Percentiles rank a stretch among this genome's conserved stretches.
phyloP scores from a whole-genome alignment of 805 yeast species.

The Starmerella kuoi region DNA sequence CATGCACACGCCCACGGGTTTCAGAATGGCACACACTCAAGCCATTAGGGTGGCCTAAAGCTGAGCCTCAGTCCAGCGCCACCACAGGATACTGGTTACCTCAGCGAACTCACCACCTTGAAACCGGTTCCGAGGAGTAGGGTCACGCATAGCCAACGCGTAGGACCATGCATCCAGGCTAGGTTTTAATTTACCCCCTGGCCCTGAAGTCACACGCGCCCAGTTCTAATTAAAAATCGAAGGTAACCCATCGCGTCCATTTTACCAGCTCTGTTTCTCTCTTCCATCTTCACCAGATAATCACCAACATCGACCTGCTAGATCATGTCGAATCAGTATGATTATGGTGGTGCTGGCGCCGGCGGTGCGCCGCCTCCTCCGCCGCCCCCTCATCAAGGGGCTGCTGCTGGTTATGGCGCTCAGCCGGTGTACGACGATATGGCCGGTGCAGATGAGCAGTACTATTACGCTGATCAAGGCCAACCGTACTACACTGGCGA shows the following conservation, averaged over 20 bases:
- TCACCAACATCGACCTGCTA: not conserved
- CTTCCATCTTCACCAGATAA: not conserved
- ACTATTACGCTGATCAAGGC: slow-evolving; percentile 26
- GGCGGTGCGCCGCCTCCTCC: slow-evolving; percentile 13
- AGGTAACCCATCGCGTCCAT: not conserved
- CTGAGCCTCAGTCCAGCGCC: too few relatives aligned
- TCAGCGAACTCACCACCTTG: too few relatives aligned
- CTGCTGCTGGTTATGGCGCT: slow-evolving; percentile 9
- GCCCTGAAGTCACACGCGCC: not conserved
- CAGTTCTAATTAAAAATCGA: not conserved
- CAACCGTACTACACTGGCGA: slow-evolving; percentile 24
- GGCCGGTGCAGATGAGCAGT: slow-evolving; percentile 29
- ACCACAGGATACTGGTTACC: too few relatives aligned
- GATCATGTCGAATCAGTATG: slow-evolving; percentile 20
- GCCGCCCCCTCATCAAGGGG: slow-evolving; percentile 5
- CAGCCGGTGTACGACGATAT: slow-evolving; percentile 18
- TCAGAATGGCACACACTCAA: too few relatives aligned
- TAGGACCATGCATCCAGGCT: not conserved
- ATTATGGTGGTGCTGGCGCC: slow-evolving; percentile 13
- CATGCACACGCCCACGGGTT: too few relatives aligned
- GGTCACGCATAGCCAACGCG: too few relatives aligned
- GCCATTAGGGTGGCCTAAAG: too few relatives aligned
- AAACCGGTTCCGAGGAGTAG: too few relatives aligned
- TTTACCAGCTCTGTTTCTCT: not conserved
- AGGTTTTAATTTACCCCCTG: not conserved